These are phyloP conservation scores for Trifolium dubium DNA, from an alignment of 306 rosid genomes.

Conservation along the genomic window DNA sequence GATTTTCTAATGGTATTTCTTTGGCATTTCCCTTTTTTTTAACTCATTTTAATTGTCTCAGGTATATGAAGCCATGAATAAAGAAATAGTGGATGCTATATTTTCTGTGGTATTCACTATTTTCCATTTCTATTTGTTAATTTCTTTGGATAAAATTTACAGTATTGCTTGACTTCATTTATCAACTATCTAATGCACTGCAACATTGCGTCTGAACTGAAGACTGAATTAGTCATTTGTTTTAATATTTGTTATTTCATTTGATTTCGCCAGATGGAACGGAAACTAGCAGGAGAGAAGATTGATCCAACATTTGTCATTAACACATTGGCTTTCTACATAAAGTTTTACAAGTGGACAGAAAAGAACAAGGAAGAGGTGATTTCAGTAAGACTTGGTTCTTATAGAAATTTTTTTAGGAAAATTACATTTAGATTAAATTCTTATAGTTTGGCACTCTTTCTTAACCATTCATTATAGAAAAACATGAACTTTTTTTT, in stretches of 20 bases:
- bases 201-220: too few species aligned
- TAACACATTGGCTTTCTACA: background rate
- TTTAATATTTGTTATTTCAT: background rate
- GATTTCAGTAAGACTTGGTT: background rate
- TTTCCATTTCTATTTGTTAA: background rate
- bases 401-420: background rate
- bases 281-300: background rate
- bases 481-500: too few species aligned
- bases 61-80: background rate
- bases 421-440: too few species aligned
- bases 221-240: background rate
- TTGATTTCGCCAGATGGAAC: background rate
- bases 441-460: too few species aligned
- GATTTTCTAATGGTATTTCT: background rate
- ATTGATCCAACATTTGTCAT: background rate
- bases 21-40: background rate
- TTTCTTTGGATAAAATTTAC: too few species aligned
- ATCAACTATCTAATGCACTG: background rate
- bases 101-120: background rate
- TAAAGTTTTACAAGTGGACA: background rate
- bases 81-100: conserved; percentile 1
- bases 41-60: background rate
- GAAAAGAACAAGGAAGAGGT: background rate
- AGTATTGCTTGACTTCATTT: conserved; percentile 1
- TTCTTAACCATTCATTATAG: too few species aligned